Base-by-base conservation (phyloP, 768 basidiomycete species). In the Naganishia friedmannii region DNA sequence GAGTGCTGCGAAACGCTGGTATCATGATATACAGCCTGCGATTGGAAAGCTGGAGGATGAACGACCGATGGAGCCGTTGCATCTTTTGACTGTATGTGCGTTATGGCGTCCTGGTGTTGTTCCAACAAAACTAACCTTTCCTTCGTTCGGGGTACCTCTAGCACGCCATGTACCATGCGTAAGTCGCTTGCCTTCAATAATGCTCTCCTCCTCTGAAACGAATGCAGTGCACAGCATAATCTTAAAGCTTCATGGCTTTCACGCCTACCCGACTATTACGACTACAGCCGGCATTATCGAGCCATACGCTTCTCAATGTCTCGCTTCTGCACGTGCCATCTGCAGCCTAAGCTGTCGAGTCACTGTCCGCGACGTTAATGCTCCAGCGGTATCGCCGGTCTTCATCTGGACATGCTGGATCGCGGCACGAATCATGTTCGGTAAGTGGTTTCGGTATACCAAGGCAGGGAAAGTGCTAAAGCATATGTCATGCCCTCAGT, bases 351-450 rank as follows among this genome's bases (percentile, higher is more conserved):
- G 60, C 26, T 65, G 58, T 29, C 42, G 69, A 54, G 69, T 53
- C 13, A 70, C 69, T 8, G 66, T 29, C 28, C 53, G 32, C 23
- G 65, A 56, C 48, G 53, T 58, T 12, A 45, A 54, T 21, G 42
- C 65, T n/a, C 70, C 69, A 3, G 65, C 73, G 1, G 74, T 73
- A 3, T 74, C 77, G 5, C 79, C 79, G n/a, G 51, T 80, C 42
- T 77, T 80, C 70, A 76, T 79, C 23, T 80, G 78, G 78, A 67
- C 70, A 2, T 77, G 76, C 55, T 80, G 79, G 79, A 76, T 80
- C 19, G 78, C 78, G 0, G 79, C 77, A 19, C 73, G 79, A 53
- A 74, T 79, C 6, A 65, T 76, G 29, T 79, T 78, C 66, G 77
- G 78, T 79, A 37, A 45, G 76, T 74, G 48, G 21, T n/a, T 51